Conservation (phyloP, 139 green algal genomes). For the Mesotaenium endlicherianum region DNA sequence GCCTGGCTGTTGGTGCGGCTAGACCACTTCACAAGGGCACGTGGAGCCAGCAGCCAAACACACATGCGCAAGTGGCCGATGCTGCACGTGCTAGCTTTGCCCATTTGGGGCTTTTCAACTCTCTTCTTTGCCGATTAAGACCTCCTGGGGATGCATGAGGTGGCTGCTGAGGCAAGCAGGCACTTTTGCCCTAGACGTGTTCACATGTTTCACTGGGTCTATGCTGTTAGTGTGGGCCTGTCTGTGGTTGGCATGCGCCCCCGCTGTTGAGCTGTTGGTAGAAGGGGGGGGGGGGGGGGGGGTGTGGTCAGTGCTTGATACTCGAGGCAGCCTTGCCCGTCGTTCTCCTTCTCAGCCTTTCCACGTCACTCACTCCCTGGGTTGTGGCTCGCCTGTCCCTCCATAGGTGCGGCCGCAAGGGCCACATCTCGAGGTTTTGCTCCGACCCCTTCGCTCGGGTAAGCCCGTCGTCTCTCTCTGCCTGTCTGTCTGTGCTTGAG, state of each 20-base stretch:
- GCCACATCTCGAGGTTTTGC: conserved; percentile 45
- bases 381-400: not conserved
- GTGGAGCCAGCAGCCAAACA: not conserved
- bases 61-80: not conserved
- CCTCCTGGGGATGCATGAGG: not conserved
- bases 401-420: conserved; percentile 23
- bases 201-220: too few species aligned
- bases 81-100: not conserved
- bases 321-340: not conserved
- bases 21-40: not conserved
- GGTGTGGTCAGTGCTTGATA: not conserved
- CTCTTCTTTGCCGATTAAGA: not conserved
- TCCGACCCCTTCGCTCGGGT: conserved; percentile 31
- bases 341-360: not conserved
- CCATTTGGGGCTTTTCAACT: not conserved
- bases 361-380: not conserved
- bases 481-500: too few species aligned
- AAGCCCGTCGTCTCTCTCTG: too few species aligned
- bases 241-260: not conserved
- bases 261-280: not conserved
- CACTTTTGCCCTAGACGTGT: too few species aligned
- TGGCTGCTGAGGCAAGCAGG: too few species aligned
- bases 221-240: too few species aligned
- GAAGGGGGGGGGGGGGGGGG: not conserved
- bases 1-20: not conserved